These are phyloP conservation scores for Trypanosoma boissoni DNA, from an alignment of 208 protist species.

Conservation along the genomic window DNA sequence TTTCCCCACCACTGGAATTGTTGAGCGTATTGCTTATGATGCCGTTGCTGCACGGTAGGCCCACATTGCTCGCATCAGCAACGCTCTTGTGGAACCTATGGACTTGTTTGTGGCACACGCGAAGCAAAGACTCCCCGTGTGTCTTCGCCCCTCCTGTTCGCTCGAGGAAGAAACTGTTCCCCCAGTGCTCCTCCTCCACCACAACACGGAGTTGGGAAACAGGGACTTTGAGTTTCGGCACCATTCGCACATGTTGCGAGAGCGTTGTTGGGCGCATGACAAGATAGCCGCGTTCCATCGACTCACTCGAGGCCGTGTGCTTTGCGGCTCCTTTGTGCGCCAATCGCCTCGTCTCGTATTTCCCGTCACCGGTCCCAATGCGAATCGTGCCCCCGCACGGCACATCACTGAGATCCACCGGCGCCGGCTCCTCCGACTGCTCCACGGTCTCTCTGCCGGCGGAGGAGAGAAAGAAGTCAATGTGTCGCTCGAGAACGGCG, in stretches of 20 bases:
- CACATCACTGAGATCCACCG: slow-evolving; percentile 7
- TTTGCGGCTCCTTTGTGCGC: slow-evolving; percentile 12
- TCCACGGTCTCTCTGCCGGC: slow-evolving; percentile 6
- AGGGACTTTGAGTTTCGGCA: slow-evolving; percentile 13
- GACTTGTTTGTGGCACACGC: slow-evolving; percentile 6
- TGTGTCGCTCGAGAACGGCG: slow-evolving; percentile 27
- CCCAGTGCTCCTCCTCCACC: slow-evolving; percentile 22
- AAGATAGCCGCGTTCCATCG: slow-evolving; percentile 9
- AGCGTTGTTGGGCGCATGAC: slow-evolving; percentile 21
- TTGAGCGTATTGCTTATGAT: background rate
- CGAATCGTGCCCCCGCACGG: slow-evolving; percentile 18
- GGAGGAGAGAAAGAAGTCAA: slow-evolving; percentile 61
- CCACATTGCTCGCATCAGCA: background rate
- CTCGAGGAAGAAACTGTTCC: slow-evolving; percentile 22
- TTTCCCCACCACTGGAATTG: background rate
- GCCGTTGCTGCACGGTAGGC: background rate
- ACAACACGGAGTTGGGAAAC: slow-evolving; percentile 16
- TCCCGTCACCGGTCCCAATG: slow-evolving; percentile 15
- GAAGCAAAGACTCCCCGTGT: slow-evolving; percentile 12
- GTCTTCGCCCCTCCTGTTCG: slow-evolving; percentile 2
- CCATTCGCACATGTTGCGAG: slow-evolving; percentile 17
- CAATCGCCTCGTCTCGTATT: slow-evolving; percentile 18
- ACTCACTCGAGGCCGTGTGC: background rate
- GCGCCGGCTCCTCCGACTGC: background rate
- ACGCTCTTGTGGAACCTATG: background rate